Conservation (phyloP, 805 yeast species). For the Yamadazyma phyllophila region DNA sequence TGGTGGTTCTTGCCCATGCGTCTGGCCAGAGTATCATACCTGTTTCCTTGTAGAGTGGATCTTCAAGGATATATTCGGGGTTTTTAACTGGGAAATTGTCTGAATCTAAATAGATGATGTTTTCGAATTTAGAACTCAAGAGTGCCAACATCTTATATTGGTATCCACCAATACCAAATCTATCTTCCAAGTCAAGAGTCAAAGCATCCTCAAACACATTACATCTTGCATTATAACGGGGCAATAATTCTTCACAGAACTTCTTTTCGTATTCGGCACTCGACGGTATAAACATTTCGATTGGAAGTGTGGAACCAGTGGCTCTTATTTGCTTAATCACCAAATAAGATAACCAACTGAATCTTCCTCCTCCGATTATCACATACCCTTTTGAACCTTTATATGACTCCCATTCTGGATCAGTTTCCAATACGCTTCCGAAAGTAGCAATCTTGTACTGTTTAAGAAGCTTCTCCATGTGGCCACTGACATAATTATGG, state of each 20-base stretch:
- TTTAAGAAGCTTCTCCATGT: slow-evolving; percentile 26
- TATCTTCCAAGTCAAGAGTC: slow-evolving; percentile 13
- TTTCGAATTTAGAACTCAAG: slow-evolving; percentile 56
- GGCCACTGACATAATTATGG: slow-evolving; percentile 28
- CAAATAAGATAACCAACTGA: slow-evolving; percentile 48
- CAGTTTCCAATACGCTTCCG: slow-evolving; percentile 28
- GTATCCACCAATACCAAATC: slow-evolving; percentile 39
- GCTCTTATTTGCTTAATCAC: slow-evolving; percentile 47
- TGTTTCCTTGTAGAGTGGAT: slow-evolving; percentile 43
- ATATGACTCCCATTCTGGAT: slow-evolving; percentile 41
- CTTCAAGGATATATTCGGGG: slow-evolving; percentile 46
- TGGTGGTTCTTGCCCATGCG: slow-evolving; percentile 67
- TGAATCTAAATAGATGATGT: slow-evolving; percentile 48
- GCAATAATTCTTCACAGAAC: slow-evolving; percentile 45
- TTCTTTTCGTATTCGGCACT: slow-evolving; percentile 43
- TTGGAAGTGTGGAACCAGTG: slow-evolving; percentile 46
- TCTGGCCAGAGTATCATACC: slow-evolving; percentile 66
- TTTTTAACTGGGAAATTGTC: slow-evolving; percentile 47
- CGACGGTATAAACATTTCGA: slow-evolving; percentile 49
- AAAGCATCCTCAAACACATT: slow-evolving; percentile 37
- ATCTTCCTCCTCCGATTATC: slow-evolving; percentile 53
- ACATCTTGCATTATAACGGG: slow-evolving; percentile 46
- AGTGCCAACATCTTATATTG: slow-evolving; percentile 58
- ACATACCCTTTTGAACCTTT: slow-evolving; percentile 40
- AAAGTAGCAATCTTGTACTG: slow-evolving; percentile 30